Conservation (phyloP, 2,329 filamentous ascomycete genomes). For the Xylaria sp. region DNA sequence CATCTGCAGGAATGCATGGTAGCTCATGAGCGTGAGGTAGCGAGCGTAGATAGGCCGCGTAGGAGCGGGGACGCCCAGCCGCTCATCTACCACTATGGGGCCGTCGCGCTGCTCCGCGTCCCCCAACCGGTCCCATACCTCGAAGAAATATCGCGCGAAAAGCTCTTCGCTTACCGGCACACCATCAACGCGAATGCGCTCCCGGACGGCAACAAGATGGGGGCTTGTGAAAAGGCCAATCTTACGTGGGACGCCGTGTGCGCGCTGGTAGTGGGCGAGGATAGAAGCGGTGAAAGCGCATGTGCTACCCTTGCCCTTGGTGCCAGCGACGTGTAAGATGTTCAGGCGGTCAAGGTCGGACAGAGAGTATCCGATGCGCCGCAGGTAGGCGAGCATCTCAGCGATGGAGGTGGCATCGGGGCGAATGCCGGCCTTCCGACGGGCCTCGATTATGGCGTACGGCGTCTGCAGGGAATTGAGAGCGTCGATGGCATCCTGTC, state of each 20-base stretch:
- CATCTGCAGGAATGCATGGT: constrained; percentile 66
- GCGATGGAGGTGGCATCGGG: constrained; percentile 73
- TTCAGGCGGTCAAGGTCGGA: constrained; percentile 65
- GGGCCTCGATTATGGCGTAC: constrained; percentile 77
- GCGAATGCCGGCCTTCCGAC: constrained; percentile 73
- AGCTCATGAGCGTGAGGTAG: constrained; percentile 56
- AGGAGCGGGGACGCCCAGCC: constrained; percentile 42
- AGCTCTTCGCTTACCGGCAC: constrained; percentile 60
- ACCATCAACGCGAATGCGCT: constrained; percentile 69
- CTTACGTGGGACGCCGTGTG: constrained; percentile 46
- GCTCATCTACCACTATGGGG: constrained; percentile 34
- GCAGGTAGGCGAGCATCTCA: constrained; percentile 81
- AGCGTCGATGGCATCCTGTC: constrained; percentile 80
- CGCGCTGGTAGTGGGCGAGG: constrained; percentile 56
- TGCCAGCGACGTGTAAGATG: constrained; percentile 73
- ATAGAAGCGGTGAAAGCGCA: constrained; percentile 72
- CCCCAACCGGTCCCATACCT: constrained; percentile 66
- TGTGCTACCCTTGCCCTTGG: constrained; percentile 78
- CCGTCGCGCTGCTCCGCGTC: constrained; percentile 41
- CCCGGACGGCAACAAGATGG: constrained; percentile 69
- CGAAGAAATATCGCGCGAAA: constrained; percentile 71
- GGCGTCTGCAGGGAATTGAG: constrained; percentile 93
- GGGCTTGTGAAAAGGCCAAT: constrained; percentile 73
- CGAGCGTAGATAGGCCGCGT: constrained; percentile 63
- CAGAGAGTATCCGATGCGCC: constrained; percentile 75